Conservation (phyloP, 176 grass and related monocot species). For the Aegilops longissima region DNA sequence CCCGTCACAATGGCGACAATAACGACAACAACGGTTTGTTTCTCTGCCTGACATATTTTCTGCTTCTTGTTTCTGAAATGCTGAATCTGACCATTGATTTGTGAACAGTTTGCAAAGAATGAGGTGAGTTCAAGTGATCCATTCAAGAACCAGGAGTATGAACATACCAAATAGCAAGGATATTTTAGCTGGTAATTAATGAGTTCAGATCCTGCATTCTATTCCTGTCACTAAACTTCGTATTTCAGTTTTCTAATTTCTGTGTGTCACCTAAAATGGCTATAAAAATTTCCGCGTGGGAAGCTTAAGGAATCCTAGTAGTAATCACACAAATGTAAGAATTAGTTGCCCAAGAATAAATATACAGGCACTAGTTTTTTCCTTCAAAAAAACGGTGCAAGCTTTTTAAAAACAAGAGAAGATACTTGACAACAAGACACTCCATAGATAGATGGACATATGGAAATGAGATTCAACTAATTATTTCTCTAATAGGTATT, state of each 20-base stretch:
- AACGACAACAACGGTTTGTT: constrained; percentile 56
- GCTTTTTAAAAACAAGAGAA: not conserved
- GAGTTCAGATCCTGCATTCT: not conserved
- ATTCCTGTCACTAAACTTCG: not conserved
- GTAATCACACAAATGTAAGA: not conserved
- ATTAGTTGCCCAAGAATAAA: not conserved
- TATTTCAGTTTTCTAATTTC: not conserved
- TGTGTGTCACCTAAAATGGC: not conserved
- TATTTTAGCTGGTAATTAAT: constrained; percentile 31
- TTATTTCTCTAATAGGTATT: not conserved
- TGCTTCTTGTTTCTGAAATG: constrained; percentile 33
- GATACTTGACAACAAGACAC: not conserved
- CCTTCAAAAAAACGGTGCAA: not conserved
- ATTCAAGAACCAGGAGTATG: constrained; percentile 68
- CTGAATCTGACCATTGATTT: constrained; percentile 33
- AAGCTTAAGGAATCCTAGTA: not conserved
- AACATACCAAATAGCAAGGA: constrained; percentile 13
- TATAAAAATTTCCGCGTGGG: not conserved
- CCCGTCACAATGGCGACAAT: constrained; percentile 54
- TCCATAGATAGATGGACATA: not conserved
- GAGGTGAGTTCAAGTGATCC: constrained; percentile 74
- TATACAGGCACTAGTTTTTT: not conserved
- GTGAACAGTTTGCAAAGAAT: constrained; percentile 79
- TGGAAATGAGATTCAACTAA: not conserved
- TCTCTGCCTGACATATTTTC: constrained; percentile 27